A percentile compares a stretch with the other conserved stretches of the same genome.
Conservation (phyloP, 768 basidiomycete genomes). For the Scleroderma bovista region DNA sequence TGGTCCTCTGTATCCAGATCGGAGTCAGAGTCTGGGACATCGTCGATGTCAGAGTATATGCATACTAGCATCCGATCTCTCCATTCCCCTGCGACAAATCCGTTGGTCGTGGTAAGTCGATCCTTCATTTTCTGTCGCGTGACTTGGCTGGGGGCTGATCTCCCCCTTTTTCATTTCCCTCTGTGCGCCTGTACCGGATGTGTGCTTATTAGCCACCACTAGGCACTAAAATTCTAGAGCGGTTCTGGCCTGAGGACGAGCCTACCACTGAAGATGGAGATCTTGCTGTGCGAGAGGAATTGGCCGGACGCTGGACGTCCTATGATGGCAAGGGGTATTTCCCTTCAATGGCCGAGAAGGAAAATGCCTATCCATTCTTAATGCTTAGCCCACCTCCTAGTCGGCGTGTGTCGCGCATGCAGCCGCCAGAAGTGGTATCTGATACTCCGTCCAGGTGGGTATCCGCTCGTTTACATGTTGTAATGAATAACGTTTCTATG, state of each 20-base stretch:
- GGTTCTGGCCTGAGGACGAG: conserved; percentile 3
- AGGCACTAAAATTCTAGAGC: conserved; percentile 2
- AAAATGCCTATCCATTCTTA: background rate
- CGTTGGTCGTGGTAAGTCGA: background rate
- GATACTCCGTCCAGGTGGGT: background rate
- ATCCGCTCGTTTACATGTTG: background rate
- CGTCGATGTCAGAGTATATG: background rate
- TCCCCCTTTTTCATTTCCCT: too few relatives aligned
- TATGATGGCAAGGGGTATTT: background rate
- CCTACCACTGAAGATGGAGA: background rate
- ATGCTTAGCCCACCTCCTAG: background rate
- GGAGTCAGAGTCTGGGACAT: background rate
- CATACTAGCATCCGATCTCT: background rate
- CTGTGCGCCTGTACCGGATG: too few relatives aligned
- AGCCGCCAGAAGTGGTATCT: background rate
- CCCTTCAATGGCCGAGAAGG: background rate
- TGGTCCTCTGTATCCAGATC: background rate
- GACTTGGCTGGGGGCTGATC: too few relatives aligned
- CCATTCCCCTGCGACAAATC: background rate
- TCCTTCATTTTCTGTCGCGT: too few relatives aligned
- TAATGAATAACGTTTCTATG: too few relatives aligned
- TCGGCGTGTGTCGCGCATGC: background rate
- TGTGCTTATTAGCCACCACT: background rate
- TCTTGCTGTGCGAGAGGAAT: background rate
- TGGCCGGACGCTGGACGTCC: background rate